phyloP scores from a whole-genome alignment of 208 protist genomes.

The Acanthamoeba triangularis region DNA sequence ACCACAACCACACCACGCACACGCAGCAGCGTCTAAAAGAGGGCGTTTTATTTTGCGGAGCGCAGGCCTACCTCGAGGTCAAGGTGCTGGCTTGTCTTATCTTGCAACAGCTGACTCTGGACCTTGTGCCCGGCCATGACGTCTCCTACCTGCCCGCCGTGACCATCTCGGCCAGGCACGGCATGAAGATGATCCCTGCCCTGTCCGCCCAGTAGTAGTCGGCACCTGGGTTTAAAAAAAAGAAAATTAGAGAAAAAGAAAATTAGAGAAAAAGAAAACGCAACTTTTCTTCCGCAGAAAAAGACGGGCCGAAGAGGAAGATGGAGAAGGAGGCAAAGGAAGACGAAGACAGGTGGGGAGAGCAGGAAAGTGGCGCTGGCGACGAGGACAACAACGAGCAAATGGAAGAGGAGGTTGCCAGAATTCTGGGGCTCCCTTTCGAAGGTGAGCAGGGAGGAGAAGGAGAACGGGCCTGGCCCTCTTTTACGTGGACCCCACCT shows the following conservation, averaged over 20 bases:
- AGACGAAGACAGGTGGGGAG: neutral
- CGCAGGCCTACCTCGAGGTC: constrained; percentile 44
- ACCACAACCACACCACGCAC: neutral
- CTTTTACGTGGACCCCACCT: too few species aligned
- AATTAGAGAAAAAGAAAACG: too few species aligned
- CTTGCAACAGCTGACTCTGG: neutral
- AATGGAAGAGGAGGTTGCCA: too few species aligned
- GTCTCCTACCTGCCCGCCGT: constrained; percentile 18
- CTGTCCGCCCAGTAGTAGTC: neutral
- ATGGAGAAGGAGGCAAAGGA: neutral
- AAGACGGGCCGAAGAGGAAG: too few species aligned
- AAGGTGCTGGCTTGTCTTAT: neutral
- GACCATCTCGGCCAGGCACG: neutral
- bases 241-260: too few species aligned
- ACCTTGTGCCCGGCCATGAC: neutral
- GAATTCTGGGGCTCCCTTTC: too few species aligned
- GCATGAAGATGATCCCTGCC: constrained; percentile 15
- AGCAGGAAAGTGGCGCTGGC: neutral
- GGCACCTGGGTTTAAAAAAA: neutral
- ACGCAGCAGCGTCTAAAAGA: neutral
- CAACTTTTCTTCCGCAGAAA: too few species aligned
- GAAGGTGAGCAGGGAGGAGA: too few species aligned
- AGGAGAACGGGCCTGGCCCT: too few species aligned
- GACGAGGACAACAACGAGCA: neutral
- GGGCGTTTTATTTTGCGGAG: neutral